Base-by-base conservation (phyloP, 2,329 filamentous ascomycete species). In the Sordariomycetes sp. region DNA sequence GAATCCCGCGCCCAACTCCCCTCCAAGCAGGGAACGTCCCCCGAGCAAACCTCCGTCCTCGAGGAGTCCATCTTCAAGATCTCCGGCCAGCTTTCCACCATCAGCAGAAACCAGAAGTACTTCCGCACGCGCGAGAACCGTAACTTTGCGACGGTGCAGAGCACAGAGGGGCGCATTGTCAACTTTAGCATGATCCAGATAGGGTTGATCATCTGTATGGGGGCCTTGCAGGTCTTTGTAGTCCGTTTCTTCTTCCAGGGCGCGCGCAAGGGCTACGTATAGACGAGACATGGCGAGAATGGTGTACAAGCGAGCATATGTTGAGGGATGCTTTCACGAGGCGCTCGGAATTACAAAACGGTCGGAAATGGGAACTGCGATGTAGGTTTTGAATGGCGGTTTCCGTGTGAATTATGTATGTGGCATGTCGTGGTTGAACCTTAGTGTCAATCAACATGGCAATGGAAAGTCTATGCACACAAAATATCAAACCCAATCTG, bases 171-270 rank as follows among this genome's bases (percentile, higher is more conserved):
- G 57, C 75, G 92, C 43, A 98, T 98, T 51, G 87, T 95, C 67
- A 96, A 95, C 64, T 94, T 98, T 61, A 94, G 86, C 57, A 69
- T 98, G 54, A 82, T 96, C 48, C 92, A 98, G 68, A 83, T 85
- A 45, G 72, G 75, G 42, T 79, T 98, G 67, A 93, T 98, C 67
- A 69, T 95, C 43, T 83, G 80, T 39, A 98, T 98, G 93, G 92
- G 90, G 29, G 88, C 78, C 30, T 63, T 98, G 55, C 93, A 98
- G 67, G 92, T 98, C 33, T 95, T 96, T 59, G 80, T 98, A 48
- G 92, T 98, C 49, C 71, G 86, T 45, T 96, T 96, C 79, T 98
- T 98, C 68, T 98, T 98, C 76, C 90, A 95, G 71, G 76, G 77
- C 37, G 77, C 77, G 34, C 67, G 77, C 48, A 82, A 82, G 63